Conservation (phyloP, 2,329 filamentous ascomycete genomes). For the Colletotrichum ledebouriae region DNA sequence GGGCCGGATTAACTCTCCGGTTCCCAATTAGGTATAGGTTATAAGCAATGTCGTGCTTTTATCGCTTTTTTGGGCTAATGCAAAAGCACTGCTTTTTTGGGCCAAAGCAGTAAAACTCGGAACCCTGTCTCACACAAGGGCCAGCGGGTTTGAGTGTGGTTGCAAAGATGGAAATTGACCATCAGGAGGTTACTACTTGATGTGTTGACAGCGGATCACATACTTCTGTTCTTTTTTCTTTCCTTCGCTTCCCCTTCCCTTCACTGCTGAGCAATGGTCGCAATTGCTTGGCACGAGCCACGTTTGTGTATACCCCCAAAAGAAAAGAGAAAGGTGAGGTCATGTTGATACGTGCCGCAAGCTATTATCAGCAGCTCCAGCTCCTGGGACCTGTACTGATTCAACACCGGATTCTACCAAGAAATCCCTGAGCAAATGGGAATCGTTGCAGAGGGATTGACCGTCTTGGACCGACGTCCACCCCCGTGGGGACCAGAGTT, state of each 20-base stretch:
- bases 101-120: too few relatives aligned
- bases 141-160: conserved; percentile 19
- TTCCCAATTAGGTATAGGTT: too few relatives aligned
- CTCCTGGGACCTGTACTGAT: conserved; percentile 30
- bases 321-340: neutral
- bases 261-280: too few relatives aligned
- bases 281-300: conserved; percentile 13
- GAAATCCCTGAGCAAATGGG: conserved; percentile 19
- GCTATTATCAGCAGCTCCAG: conserved; percentile 3
- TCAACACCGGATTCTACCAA: conserved; percentile 36
- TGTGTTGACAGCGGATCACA: conserved; percentile 10
- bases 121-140: neutral
- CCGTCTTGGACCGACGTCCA: conserved; percentile 5
- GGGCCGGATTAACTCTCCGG: too few relatives aligned
- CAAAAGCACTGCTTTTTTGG: too few relatives aligned
- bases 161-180: conserved; percentile 10
- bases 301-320: neutral
- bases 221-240: neutral
- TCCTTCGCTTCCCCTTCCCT: too few relatives aligned
- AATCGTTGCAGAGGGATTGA: conserved; percentile 20
- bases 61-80: too few relatives aligned
- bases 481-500: conserved; percentile 26
- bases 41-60: too few relatives aligned
- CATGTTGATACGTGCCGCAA: conserved; percentile 34
- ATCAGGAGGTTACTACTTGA: neutral